Conservation (phyloP, 495 filamentous ascomycete species). For the Penicillium waksmanii region DNA sequence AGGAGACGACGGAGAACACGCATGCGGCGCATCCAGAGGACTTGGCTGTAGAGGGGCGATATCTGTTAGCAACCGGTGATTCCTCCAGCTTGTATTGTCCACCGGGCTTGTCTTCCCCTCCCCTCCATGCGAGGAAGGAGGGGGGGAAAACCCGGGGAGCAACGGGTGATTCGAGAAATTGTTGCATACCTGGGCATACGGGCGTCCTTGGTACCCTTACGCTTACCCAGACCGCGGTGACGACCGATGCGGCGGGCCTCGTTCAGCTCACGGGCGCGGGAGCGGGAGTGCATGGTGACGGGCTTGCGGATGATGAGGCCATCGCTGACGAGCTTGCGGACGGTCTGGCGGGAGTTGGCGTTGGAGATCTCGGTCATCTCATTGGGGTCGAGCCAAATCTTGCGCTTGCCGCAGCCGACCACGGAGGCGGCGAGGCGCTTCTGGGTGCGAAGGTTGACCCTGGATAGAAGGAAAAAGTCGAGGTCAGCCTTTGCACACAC, state of each 20-base stretch:
- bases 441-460: constrained; percentile 99
- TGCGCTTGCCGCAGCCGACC: constrained; percentile 97
- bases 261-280: constrained; percentile 88
- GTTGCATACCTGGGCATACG: constrained; percentile 92
- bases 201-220: constrained; percentile 99
- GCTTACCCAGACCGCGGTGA: constrained; percentile 99
- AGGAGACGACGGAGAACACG: constrained; percentile 97
- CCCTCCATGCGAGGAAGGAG: not conserved
- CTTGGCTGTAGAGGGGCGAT: constrained; percentile 61
- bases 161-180: not conserved
- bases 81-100: constrained; percentile 7
- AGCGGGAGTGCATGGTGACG: constrained; percentile 98
- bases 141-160: not conserved
- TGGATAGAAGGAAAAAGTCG: constrained; percentile 47
- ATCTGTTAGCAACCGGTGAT: constrained; percentile 20
- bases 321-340: constrained; percentile 99
- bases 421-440: constrained; percentile 99
- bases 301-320: constrained; percentile 99
- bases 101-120: constrained; percentile 1
- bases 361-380: constrained; percentile 99
- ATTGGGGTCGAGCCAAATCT: constrained; percentile 99
- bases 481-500: constrained; percentile 42
- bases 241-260: constrained; percentile 88
- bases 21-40: constrained; percentile 99
- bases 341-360: constrained; percentile 99